Conservation (phyloP, 176 grass and related monocot species). For the Carex kokanica region DNA sequence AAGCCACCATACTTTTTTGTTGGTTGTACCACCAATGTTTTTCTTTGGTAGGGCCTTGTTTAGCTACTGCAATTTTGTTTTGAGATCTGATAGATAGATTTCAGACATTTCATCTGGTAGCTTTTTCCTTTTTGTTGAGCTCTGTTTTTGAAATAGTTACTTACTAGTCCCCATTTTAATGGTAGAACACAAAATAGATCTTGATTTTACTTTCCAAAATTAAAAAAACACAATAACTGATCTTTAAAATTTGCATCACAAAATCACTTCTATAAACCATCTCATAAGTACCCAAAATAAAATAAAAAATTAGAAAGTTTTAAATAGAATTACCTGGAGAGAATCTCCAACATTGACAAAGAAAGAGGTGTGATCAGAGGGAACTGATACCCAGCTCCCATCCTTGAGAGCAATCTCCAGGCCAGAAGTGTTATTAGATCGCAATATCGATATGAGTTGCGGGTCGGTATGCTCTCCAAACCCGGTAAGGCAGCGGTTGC, state of each 20-base stretch:
- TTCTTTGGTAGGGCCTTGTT: not conserved
- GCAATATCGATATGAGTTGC: conserved; percentile 80
- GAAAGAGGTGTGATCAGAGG: conserved; percentile 66
- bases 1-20: not conserved
- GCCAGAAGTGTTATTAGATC: conserved; percentile 77
- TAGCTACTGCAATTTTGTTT: not conserved
- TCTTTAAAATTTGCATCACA: not conserved
- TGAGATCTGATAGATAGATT: not conserved
- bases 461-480: conserved; percentile 97
- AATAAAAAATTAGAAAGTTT: not conserved
- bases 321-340: conserved; percentile 47
- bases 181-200: not conserved
- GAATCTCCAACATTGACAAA: conserved; percentile 89
- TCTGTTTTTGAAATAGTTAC: not conserved
- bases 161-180: not conserved
- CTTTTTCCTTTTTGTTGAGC: not conserved
- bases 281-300: not conserved
- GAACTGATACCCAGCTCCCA: conserved; percentile 64
- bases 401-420: conserved; percentile 59
- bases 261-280: not conserved
- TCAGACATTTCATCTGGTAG: not conserved
- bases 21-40: not conserved
- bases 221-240: not conserved
- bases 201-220: not conserved
- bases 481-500: conserved; percentile 50